phyloP scores from a whole-genome alignment of 768 basidiomycete genomes.

The Auricularia cornea region DNA sequence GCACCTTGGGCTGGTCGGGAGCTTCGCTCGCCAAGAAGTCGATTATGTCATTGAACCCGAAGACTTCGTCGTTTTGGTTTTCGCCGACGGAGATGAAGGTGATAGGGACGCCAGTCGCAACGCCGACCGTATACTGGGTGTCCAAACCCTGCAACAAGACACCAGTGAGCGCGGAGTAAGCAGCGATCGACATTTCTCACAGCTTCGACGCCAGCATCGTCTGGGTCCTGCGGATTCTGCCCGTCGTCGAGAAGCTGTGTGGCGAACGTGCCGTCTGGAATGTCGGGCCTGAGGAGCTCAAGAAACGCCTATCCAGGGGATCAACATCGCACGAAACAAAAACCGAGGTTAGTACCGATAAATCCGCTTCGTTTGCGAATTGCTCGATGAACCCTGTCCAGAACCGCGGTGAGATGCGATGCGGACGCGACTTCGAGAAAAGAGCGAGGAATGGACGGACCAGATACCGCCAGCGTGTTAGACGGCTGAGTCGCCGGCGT shows the following conservation, averaged over 20 bases:
- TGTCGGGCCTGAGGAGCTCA: conserved; percentile 10
- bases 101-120: conserved; percentile 27
- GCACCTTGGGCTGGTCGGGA: conserved; percentile 11
- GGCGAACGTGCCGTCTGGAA: conserved; percentile 14
- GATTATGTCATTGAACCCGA: conserved; percentile 8
- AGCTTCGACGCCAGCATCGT: conserved; percentile 8
- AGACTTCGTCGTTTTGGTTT: conserved; percentile 18
- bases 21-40: conserved; percentile 14
- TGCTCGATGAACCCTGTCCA: conserved; percentile 15
- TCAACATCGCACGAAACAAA: neutral
- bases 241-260: conserved; percentile 14
- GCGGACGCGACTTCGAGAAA: too few species aligned
- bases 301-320: too few species aligned
- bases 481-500: neutral
- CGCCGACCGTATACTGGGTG: conserved; percentile 30
- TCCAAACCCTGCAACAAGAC: conserved; percentile 14
- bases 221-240: conserved; percentile 8
- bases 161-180: neutral
- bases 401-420: neutral
- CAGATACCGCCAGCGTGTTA: conserved; percentile 4
- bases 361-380: conserved; percentile 23
- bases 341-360: conserved; percentile 3
- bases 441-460: neutral
- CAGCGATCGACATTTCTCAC: neutral
- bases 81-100: conserved; percentile 28